Percentiles rank a stretch among this genome's conserved stretches.
Conservation (phyloP, 2,329 filamentous ascomycete genomes). For the Drechslerella coelobrocha region DNA sequence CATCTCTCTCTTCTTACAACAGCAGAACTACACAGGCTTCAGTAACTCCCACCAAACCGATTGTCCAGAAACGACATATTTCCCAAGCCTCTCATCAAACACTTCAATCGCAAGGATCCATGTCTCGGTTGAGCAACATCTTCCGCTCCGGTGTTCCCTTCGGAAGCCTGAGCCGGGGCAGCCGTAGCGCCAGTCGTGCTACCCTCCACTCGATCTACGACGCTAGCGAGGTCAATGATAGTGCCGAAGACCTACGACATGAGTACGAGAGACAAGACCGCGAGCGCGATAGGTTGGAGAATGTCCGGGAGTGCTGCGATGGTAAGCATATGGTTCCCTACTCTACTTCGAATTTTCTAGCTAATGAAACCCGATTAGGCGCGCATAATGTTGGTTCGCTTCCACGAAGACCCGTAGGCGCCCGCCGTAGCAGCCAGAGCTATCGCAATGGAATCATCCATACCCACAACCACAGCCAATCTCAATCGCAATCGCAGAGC, state of each 20-base stretch:
- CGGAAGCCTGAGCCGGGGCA: slow-evolving; percentile 64
- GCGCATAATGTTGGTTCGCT: slow-evolving; percentile 76
- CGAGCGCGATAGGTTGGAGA: slow-evolving; percentile 82
- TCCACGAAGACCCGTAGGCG: slow-evolving; percentile 55
- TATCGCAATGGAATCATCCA: slow-evolving; percentile 56
- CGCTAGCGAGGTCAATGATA: slow-evolving; percentile 71
- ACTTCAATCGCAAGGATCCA: slow-evolving; percentile 60
- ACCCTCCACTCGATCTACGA: slow-evolving; percentile 63
- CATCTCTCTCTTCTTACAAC: slow-evolving; percentile 80
- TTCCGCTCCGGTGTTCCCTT: slow-evolving; percentile 60
- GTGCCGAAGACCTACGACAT: slow-evolving; percentile 79
- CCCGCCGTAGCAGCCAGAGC: slow-evolving; percentile 60
- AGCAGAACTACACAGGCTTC: slow-evolving; percentile 74
- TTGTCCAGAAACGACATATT: slow-evolving; percentile 36
- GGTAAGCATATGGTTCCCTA: slow-evolving; percentile 67
- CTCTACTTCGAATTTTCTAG: slow-evolving; percentile 14
- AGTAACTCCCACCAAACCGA: slow-evolving; percentile 61
- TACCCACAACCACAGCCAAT: slow-evolving; percentile 22
- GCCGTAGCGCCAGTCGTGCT: slow-evolving; percentile 61
- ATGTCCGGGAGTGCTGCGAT: slow-evolving; percentile 96
- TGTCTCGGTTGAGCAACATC: slow-evolving; percentile 69
- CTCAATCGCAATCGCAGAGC: neutral
- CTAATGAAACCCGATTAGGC: slow-evolving; percentile 60
- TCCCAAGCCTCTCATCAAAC: slow-evolving; percentile 43
- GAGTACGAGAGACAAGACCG: slow-evolving; percentile 80